phyloP scores from a whole-genome alignment of 2,329 filamentous ascomycete genomes.

The Alternaria arborescens region DNA sequence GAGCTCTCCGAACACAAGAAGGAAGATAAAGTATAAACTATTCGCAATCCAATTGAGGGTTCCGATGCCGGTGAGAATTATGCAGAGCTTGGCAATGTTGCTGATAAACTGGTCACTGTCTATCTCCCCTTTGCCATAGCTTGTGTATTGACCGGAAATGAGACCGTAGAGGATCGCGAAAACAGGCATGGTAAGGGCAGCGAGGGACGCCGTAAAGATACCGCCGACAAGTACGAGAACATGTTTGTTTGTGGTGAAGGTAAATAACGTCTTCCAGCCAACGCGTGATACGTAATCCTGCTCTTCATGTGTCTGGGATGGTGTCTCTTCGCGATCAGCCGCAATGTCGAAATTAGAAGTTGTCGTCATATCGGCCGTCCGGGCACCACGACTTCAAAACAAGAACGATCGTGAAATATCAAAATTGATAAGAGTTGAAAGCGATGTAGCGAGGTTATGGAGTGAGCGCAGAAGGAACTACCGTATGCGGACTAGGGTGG shows the following conservation, averaged over 20 bases:
- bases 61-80: constrained; percentile 71
- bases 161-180: constrained; percentile 76
- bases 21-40: constrained; percentile 71
- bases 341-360: constrained; percentile 19
- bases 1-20: constrained; percentile 81
- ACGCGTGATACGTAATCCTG: constrained; percentile 28
- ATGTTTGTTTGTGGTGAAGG: constrained; percentile 73
- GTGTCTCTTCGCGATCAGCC: constrained; percentile 24
- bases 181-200: constrained; percentile 70
- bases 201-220: constrained; percentile 63
- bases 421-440: constrained; percentile 8
- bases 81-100: constrained; percentile 66
- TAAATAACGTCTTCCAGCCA: constrained; percentile 70
- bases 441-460: constrained; percentile 8
- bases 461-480: constrained; percentile 25
- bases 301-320: constrained; percentile 28
- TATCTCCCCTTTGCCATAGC: constrained; percentile 67
- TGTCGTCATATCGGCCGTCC: constrained; percentile 23
- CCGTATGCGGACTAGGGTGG: constrained; percentile 29
- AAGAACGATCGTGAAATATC: neutral
- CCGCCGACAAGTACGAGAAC: constrained; percentile 63
- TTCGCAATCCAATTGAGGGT: constrained; percentile 72
- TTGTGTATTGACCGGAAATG: constrained; percentile 75
- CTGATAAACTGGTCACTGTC: constrained; percentile 61
- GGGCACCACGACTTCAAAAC: neutral